Percentiles rank a stretch among this genome's conserved stretches.
These are phyloP conservation scores for Pythium periplocum DNA, from an alignment of 352 stramenopile genomes.

Conservation along the genomic window DNA sequence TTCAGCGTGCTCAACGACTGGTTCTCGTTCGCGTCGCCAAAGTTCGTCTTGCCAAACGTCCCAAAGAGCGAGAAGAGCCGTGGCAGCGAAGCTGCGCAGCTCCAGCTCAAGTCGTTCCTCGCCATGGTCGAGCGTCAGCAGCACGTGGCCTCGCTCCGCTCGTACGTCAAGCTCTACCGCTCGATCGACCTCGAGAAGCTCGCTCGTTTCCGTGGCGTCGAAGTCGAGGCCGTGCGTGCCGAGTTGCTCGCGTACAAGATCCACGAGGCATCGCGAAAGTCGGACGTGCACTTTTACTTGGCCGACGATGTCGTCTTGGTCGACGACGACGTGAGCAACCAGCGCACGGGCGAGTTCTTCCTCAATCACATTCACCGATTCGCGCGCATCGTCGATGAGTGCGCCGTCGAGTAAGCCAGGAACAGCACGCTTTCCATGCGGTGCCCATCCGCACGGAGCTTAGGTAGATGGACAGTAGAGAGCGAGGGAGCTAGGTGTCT, in stretches of 20 bases:
- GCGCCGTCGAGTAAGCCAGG: conserved; percentile 21
- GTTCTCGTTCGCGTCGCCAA: conserved; percentile 92
- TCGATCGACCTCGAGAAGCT: conserved; percentile 95
- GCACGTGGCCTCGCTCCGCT: conserved; percentile 88
- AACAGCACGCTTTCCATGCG: no score
- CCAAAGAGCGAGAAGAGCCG: conserved; percentile 55
- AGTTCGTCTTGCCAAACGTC: conserved; percentile 91
- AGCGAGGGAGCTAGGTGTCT: no score
- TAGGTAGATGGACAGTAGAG: no score
- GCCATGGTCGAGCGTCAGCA: conserved; percentile 87
- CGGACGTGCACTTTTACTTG: conserved; percentile 83
- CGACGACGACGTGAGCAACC: conserved; percentile 78
- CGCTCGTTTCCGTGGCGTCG: conserved; percentile 84
- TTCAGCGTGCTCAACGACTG: conserved; percentile 81
- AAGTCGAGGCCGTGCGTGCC: conserved; percentile 54
- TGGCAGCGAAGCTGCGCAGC: conserved; percentile 55
- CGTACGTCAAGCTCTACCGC: conserved; percentile 96
- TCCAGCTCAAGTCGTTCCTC: conserved; percentile 85
- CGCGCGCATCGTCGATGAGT: conserved; percentile 82
- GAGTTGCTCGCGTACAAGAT: conserved; percentile 84
- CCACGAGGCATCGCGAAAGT: conserved; percentile 51
- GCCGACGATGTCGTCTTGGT: conserved; percentile 74
- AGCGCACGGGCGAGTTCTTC: conserved; percentile 88
- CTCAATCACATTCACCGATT: conserved; percentile 88
- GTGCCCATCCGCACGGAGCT: no score